A percentile compares a stretch with the other conserved stretches of the same genome.
Evolutionary conservation across 2,329 filamentous ascomycete genomes (phyloP).

Genomic region (Alternaria sp.): DNA sequence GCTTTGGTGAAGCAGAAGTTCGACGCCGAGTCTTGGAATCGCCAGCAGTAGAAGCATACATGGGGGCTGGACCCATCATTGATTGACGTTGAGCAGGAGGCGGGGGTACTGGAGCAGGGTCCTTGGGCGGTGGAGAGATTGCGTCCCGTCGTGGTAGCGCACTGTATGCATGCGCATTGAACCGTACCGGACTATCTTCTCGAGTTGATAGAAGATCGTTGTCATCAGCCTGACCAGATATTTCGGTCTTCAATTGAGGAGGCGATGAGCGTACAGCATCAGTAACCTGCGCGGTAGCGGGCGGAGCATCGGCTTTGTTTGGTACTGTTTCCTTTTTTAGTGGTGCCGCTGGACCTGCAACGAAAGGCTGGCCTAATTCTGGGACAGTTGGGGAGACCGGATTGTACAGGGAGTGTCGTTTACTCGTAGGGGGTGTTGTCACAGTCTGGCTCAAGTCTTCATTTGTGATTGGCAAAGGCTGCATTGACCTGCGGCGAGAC

Average conservation of each 20-base stretch:
- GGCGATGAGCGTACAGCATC: slow-evolving; percentile 13
- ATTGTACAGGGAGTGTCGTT: slow-evolving; percentile 45
- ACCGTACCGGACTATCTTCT: slow-evolving; percentile 32
- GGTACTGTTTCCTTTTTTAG: not conserved
- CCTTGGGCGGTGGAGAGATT: slow-evolving; percentile 42
- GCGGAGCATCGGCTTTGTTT: slow-evolving; percentile 1
- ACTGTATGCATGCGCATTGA: slow-evolving; percentile 35
- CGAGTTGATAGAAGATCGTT: slow-evolving; percentile 18
- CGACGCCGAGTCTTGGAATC: slow-evolving; percentile 30
- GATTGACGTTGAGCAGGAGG: slow-evolving; percentile 37
- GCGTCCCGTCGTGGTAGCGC: slow-evolving; percentile 35
- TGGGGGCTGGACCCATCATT: slow-evolving; percentile 21
- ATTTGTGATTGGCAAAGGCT: slow-evolving; percentile 47
- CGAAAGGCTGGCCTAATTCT: slow-evolving; percentile 18
- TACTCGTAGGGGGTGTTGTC: slow-evolving; percentile 21
- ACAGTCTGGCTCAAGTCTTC: slow-evolving; percentile 41
- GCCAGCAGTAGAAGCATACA: slow-evolving; percentile 16
- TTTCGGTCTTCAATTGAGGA: slow-evolving; percentile 6
- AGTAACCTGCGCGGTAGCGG: slow-evolving; percentile 13
- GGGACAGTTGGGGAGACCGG: slow-evolving; percentile 35
- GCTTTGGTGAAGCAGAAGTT: slow-evolving; percentile 46
- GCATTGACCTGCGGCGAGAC: slow-evolving; percentile 50
- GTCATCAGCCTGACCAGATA: not conserved
- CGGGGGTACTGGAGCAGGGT: slow-evolving; percentile 37
- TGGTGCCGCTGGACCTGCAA: not conserved